Percentiles rank a stretch among this genome's conserved stretches.
Conservation (phyloP, 768 basidiomycete genomes). For the Mrakia hoshinonis region DNA sequence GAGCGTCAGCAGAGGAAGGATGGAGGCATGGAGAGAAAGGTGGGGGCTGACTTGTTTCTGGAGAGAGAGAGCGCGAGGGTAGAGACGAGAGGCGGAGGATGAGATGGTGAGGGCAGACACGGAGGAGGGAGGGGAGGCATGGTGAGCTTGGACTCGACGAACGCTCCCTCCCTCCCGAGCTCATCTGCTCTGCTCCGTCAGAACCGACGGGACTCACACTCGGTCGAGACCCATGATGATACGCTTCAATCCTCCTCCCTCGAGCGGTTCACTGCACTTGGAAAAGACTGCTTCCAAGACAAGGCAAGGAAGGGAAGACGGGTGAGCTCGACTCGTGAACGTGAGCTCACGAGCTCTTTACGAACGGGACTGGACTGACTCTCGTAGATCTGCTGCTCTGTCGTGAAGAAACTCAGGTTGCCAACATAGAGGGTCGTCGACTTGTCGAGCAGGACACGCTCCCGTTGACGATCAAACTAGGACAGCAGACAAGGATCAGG, state of each 20-base stretch:
- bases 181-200: no score
- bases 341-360: not conserved
- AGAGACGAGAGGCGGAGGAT: not conserved
- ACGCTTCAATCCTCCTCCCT: conserved; percentile 73
- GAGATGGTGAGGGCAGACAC: not conserved
- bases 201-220: conserved; percentile 3
- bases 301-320: not conserved
- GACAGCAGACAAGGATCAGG: conserved; percentile 16
- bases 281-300: conserved; percentile 24
- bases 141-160: not conserved
- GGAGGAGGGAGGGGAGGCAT: conserved; percentile 2
- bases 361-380: no score
- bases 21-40: not conserved
- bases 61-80: no score
- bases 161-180: not conserved
- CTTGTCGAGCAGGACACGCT: conserved; percentile 69
- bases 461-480: conserved; percentile 56
- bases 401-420: conserved; percentile 56
- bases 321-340: not conserved
- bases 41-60: not conserved
- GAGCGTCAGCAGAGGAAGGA: not conserved
- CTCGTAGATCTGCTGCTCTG: conserved; percentile 92
- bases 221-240: conserved; percentile 86
- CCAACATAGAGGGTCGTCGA: conserved; percentile 87
- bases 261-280: conserved; percentile 18